Percentiles rank a stretch among this genome's conserved stretches.
Evolutionary conservation across 2,329 filamentous ascomycete species (phyloP).

Genomic region (Alternaria brassicicola): DNA sequence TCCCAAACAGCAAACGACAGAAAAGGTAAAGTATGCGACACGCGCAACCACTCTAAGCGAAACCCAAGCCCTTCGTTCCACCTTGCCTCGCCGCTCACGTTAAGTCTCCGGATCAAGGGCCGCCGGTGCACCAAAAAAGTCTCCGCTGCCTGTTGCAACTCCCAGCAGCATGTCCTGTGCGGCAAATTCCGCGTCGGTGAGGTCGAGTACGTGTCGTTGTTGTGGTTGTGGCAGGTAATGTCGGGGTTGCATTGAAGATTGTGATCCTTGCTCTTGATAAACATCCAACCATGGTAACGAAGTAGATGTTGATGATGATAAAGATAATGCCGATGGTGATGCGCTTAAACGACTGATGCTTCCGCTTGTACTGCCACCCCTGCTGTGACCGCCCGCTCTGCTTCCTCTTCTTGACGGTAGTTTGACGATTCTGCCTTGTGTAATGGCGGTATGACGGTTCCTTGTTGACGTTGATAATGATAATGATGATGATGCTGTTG

Average conservation of each 20-base stretch:
- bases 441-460: neutral
- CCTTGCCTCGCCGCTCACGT: neutral
- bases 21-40: neutral
- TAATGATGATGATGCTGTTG: neutral
- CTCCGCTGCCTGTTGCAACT: neutral
- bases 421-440: slow-evolving; percentile 8
- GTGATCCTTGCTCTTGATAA: neutral
- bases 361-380: slow-evolving; percentile 3
- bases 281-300: neutral
- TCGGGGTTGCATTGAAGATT: neutral
- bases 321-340: neutral
- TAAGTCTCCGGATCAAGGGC: slow-evolving; percentile 1
- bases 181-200: neutral
- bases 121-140: neutral
- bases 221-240: neutral
- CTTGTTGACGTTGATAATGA: neutral
- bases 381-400: slow-evolving; percentile 1
- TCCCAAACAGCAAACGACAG: neutral
- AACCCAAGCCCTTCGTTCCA: neutral
- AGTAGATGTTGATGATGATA: neutral
- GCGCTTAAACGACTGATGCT: neutral
- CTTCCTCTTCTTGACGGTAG: slow-evolving; percentile 4
- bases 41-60: neutral
- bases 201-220: neutral
- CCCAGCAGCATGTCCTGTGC: neutral